These are phyloP conservation scores for Solanum dulcamara DNA, from an alignment of 257 asterid species.

Conservation along the genomic window DNA sequence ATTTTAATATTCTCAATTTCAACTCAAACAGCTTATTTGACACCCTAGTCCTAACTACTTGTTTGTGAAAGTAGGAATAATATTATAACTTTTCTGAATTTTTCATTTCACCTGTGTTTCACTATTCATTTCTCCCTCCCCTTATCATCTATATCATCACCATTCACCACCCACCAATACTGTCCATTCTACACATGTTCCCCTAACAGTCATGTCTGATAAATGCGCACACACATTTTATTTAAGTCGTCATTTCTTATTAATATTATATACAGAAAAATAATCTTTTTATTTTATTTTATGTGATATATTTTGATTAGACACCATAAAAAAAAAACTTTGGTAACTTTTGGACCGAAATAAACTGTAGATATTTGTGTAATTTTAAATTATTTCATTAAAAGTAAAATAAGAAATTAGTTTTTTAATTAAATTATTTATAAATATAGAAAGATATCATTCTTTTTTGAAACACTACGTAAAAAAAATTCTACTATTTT, in stretches of 20 bases:
- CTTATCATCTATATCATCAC: background rate
- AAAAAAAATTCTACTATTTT: background rate
- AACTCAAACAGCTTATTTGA: too few species aligned
- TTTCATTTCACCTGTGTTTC: constrained; percentile 33
- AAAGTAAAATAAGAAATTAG: background rate
- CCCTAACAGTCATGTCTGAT: background rate
- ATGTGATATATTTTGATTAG: background rate
- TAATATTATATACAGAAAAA: background rate
- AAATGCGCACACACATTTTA: background rate
- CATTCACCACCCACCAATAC: background rate
- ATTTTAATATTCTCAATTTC: too few species aligned
- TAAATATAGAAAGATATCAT: background rate
- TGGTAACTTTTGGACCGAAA: background rate
- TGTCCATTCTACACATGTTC: background rate
- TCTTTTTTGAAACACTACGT: background rate
- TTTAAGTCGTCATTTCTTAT: background rate
- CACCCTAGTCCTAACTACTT: background rate
- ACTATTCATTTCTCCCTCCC: constrained; percentile 31
- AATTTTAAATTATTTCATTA: background rate
- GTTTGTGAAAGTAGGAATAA: background rate
- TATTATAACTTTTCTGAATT: background rate
- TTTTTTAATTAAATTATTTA: background rate
- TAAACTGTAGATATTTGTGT: background rate
- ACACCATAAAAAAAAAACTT: too few species aligned
- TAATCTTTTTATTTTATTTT: too few species aligned